Evolutionary conservation across 441 rosid genomes (phyloP), one percentile per base, ranked within the genome.

Genomic region (Metrosideros polymorpha): DNA sequence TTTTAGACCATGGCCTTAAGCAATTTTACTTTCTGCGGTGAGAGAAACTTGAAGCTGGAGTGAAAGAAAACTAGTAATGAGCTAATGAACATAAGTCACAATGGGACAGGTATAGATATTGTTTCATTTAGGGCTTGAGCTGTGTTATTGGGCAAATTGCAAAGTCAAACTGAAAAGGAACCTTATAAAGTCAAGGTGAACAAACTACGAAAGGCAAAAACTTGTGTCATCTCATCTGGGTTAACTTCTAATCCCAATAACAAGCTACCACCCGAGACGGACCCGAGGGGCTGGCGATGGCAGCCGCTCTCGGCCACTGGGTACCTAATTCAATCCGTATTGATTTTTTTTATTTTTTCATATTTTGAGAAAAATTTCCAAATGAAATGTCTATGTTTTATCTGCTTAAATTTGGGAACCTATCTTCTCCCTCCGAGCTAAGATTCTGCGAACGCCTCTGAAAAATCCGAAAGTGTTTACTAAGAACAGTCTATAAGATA

Each of bases 171-270:
- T 39, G n/a, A 39, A 39, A 71, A 71, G 79, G 17, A 22, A 39
- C 79, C n/a, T 39, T 22, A 6, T 6, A 39, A 43, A 10, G 79
- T 71, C 49, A 10, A 22, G 79, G 79, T 43, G 39, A 13, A 39
- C 47, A 42, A 71, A 39, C 79, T 39, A 12, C 47, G n/a, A 22
- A 71, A 39, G 79, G 47, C n/a, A 22, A 71, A 71, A 17, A 66
- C 13, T 2, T 22, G n/a, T 39, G 47, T 39, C 25, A 0, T 22
- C 8, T 39, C 25, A 0, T 22, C 8, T 39, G 47, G 7, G 79
- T 35, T 71, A 71, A 22, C 79, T 24, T 71, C n/a, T 1, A 71
- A 71, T 39, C 47, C 47, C n/a, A 12, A 17, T 66, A 10, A 19
- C 19, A 19, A 9, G 27, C 25, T 35, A 32, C 43, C 43, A 4